Conservation (phyloP, 768 basidiomycete genomes). For the Lactarius pseudohatsudake region DNA sequence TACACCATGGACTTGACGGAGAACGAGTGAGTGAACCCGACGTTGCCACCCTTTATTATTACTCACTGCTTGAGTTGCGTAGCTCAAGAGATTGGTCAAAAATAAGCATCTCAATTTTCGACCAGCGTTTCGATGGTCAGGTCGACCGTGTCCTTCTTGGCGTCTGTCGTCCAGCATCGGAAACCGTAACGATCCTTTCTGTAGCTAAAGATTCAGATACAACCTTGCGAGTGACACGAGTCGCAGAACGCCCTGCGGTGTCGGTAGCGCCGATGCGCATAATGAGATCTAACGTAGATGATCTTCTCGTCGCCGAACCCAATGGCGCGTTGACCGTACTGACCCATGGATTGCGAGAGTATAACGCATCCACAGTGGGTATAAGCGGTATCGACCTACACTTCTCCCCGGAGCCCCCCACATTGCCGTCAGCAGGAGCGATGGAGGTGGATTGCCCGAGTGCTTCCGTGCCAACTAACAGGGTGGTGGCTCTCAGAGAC, state of each 20-base stretch:
- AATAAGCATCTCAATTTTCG: constrained; percentile 62
- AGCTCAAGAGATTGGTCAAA: constrained; percentile 40
- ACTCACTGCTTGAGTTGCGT: neutral
- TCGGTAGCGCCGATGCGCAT: constrained; percentile 59
- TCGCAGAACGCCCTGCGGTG: constrained; percentile 45
- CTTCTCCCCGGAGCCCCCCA: neutral
- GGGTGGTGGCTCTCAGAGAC: constrained; percentile 48
- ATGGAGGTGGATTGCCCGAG: constrained; percentile 26
- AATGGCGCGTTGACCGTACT: constrained; percentile 54
- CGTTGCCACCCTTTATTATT: constrained; percentile 3
- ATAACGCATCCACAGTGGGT: constrained; percentile 31
- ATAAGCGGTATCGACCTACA: constrained; percentile 7
- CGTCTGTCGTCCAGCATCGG: constrained; percentile 51
- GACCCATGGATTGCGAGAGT: constrained; percentile 56
- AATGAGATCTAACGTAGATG: constrained; percentile 62
- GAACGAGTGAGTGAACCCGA: constrained; percentile 45
- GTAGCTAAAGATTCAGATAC: constrained; percentile 46
- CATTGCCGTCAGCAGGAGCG: neutral
- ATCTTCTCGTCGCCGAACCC: constrained; percentile 66
- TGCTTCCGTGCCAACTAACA: constrained; percentile 21
- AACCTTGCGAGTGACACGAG: constrained; percentile 42
- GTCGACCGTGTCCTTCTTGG: constrained; percentile 53
- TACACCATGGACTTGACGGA: constrained; percentile 47
- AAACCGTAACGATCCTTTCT: constrained; percentile 48
- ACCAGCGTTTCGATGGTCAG: constrained; percentile 61